Evolutionary conservation across 345 rosid genomes (phyloP).

Genomic region (Eucalyptus curtisii): DNA sequence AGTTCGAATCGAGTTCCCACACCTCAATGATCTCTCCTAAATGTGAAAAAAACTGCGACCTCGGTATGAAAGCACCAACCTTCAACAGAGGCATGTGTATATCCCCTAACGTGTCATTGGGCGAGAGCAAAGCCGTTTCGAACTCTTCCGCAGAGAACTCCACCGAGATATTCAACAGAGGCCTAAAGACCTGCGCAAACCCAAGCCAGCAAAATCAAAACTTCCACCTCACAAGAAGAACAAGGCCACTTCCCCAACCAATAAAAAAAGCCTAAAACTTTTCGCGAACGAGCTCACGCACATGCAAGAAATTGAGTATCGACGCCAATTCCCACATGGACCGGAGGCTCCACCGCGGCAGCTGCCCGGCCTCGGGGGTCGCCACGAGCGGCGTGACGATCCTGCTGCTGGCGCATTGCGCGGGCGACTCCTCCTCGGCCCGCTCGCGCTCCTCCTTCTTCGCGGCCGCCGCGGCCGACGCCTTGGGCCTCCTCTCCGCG

Average conservation of each 20-base stretch:
- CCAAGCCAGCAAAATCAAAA: not conserved
- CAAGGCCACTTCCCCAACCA: not conserved
- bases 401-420: conserved; percentile 33
- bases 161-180: conserved; percentile 57
- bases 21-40: not conserved
- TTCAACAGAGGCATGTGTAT: conserved; percentile 93
- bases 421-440: conserved; percentile 12
- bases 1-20: not conserved
- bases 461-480: conserved; percentile 1
- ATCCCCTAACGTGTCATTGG: conserved; percentile 85
- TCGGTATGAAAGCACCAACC: conserved; percentile 40
- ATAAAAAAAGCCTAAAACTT: not conserved
- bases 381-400: conserved; percentile 72
- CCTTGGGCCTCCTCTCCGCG: conserved; percentile 47
- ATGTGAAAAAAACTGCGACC: not conserved
- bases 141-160: conserved; percentile 99
- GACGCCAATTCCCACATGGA: conserved; percentile 99
- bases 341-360: conserved; percentile 92
- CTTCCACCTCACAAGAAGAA: not conserved
- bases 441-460: conserved; percentile 40
- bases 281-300: conserved; percentile 4
- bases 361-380: conserved; percentile 69
- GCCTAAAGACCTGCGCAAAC: conserved; percentile 69
- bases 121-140: conserved; percentile 79
- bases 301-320: conserved; percentile 92